These are phyloP conservation scores for Tylopilus rubrobrunneus DNA, from an alignment of 768 basidiomycete genomes.

Conservation along the genomic window DNA sequence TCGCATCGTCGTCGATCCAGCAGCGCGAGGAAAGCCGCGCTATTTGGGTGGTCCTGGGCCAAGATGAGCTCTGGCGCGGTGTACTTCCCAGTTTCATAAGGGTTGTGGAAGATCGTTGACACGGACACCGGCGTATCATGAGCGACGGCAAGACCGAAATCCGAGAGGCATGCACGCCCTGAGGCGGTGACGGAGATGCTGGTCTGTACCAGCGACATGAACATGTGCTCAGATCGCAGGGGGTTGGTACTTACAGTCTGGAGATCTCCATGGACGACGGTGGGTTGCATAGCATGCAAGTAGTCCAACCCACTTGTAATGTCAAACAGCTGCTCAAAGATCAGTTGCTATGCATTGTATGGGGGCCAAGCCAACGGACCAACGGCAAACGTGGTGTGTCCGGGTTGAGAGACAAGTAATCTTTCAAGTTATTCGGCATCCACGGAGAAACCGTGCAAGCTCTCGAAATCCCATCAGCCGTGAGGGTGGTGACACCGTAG, in stretches of 20 bases:
- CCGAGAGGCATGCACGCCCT: conserved; percentile 29
- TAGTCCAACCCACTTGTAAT: conserved; percentile 36
- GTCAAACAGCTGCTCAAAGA: conserved; percentile 31
- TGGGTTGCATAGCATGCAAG: conserved; percentile 36
- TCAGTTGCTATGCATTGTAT: not conserved
- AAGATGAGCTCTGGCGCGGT: conserved; percentile 28
- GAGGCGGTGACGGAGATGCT: conserved; percentile 29
- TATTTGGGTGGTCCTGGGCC: conserved; percentile 4
- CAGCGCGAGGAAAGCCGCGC: not conserved
- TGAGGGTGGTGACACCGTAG: conserved; percentile 22
- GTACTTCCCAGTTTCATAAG: conserved; percentile 24
- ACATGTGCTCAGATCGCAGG: not conserved
- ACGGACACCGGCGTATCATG: conserved; percentile 16
- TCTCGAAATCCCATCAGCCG: conserved; percentile 8
- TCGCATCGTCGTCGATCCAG: conserved; percentile 30
- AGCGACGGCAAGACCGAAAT: conserved; percentile 27
- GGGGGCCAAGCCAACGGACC: conserved; percentile 20
- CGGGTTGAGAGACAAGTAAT: conserved; percentile 28
- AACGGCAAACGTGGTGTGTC: conserved; percentile 28
- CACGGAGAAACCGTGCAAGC: conserved; percentile 25
- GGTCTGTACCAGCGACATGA: conserved; percentile 13
- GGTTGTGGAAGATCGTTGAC: conserved; percentile 10
- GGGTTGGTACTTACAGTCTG: conserved; percentile 34
- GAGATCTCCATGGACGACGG: conserved; percentile 42
- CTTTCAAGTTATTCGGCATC: conserved; percentile 26